Evolutionary conservation across 164 flowering plant species (phyloP), one percentile per base, ranked within the genome.

Genomic region (Stephania japonica): DNA sequence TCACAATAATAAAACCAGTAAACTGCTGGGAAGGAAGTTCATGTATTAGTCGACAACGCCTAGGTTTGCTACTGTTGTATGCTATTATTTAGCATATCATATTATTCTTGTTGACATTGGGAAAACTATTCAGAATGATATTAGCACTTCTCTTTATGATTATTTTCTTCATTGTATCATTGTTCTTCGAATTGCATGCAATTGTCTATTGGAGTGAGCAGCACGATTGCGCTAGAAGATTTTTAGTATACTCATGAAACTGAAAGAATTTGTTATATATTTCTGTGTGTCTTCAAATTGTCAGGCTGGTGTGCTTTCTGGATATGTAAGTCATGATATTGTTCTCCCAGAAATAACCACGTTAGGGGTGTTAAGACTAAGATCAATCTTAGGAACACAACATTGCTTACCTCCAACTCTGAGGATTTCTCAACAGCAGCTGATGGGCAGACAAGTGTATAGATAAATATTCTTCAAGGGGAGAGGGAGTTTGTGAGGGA

Each of bases 381-480:
- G 42, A 75, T 75, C 62, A 75, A 69, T 14, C 90, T 89, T 10
- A 84, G 94, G 70, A 87, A 89, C 78, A 90, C 94, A 0, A 90
- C 92, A n/a, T 70, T 90, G 42, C 94, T 92, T 0, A 88, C 94
- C 16, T 90, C 94, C 67, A 90, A 90, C 70, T 90, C 92, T 18
- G 94, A 90, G 79, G 94, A 88, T 3, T 90, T 90, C 80, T 90
- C 94, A 7, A 90, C 94, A 3, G 92, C 92, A 13, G 94, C 92
- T 25, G 94, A 90, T 82, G 89, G 90, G 13, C 94, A 90, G 79
- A 88, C 94, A 1, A 90, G 91, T 79, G 92, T 90, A 11, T 92
- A 88, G 80, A 90, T 91, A 23, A 89, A 88, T 76, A 92, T 91
- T 19, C 89, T 91, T 24, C 96, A 91, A 69, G 96, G 96, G 18